Conservation (phyloP, 148 eudicot genomes). For the Polygonum maritimum region DNA sequence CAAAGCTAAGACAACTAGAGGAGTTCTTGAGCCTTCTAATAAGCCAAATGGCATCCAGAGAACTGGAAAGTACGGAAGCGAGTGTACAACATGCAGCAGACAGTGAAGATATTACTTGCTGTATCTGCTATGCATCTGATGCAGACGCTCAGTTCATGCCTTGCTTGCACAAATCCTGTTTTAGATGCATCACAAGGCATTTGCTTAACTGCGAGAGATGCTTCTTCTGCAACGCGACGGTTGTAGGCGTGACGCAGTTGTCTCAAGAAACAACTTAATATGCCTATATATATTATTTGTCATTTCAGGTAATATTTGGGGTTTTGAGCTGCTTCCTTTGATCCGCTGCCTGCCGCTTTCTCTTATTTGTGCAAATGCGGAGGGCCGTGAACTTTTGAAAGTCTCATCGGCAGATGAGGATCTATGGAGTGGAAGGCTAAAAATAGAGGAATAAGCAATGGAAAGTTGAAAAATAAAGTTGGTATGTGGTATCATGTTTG, state of each 20-base stretch:
- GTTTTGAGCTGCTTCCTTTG: background rate
- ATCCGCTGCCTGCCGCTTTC: constrained; percentile 1
- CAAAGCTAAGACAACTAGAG: constrained; percentile 56
- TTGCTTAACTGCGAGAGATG: constrained; percentile 82
- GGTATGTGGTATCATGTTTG: background rate
- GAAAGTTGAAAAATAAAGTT: background rate
- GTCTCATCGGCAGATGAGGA: constrained; percentile 9
- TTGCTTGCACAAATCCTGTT: constrained; percentile 70
- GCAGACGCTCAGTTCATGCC: constrained; percentile 68
- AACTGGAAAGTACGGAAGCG: constrained; percentile 21
- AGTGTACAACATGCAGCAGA: constrained; percentile 37
- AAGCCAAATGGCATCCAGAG: constrained; percentile 33
- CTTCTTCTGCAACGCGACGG: constrained; percentile 84
- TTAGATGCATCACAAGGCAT: constrained; percentile 81
- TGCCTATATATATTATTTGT: background rate
- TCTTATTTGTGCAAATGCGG: constrained; percentile 1
- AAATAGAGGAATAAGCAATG: background rate
- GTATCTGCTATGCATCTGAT: constrained; percentile 61
- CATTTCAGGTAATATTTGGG: background rate
- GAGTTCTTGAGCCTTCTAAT: constrained; percentile 51
- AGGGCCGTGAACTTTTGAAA: constrained; percentile 1
- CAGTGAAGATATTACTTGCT: constrained; percentile 44
- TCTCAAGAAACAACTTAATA: constrained; percentile 18
- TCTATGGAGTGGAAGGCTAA: background rate
- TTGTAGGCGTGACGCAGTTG: constrained; percentile 33